Percentiles rank a stretch among this genome's conserved stretches.
phyloP scores from a whole-genome alignment of 148 eudicot species.

The Rhododendron ovatum region DNA sequence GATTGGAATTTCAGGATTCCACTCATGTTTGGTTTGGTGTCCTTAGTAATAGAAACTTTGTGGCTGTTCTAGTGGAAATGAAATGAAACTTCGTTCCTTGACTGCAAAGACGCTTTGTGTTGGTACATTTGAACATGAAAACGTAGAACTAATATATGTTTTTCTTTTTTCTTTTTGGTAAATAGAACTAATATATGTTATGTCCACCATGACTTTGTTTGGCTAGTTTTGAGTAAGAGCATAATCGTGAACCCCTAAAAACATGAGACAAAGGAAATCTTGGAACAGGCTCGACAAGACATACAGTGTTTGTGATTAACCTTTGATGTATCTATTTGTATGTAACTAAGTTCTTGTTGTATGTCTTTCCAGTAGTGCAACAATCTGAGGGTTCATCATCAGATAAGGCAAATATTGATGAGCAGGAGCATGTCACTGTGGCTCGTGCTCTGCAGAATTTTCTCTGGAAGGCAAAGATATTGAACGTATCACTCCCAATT shows the following conservation, averaged over 20 bases:
- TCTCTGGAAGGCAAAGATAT: constrained; percentile 37
- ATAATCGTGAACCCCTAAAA: neutral
- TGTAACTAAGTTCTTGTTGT: neutral
- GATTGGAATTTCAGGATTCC: neutral
- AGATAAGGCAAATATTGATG: constrained; percentile 38
- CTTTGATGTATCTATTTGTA: neutral
- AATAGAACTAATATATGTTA: neutral
- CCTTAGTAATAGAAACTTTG: neutral
- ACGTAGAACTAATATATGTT: neutral
- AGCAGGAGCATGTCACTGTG: constrained; percentile 62
- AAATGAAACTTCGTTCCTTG: neutral
- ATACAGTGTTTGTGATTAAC: neutral
- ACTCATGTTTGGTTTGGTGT: neutral
- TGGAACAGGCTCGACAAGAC: neutral
- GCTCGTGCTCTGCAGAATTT: constrained; percentile 65
- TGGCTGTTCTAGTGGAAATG: neutral
- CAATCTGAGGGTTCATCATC: constrained; percentile 38
- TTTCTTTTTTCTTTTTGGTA: too few species aligned
- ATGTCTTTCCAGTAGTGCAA: constrained; percentile 46
- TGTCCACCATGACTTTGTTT: neutral
- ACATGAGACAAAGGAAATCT: neutral
- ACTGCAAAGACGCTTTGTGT: neutral
- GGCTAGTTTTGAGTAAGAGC: neutral
- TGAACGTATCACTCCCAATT: constrained; percentile 46
- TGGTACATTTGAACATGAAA: neutral